Percentiles rank a stretch among this genome's conserved stretches.
Evolutionary conservation across 371 early-diverging fungal genomes (phyloP).

Genomic region (Basidiobolus meristosporus): DNA sequence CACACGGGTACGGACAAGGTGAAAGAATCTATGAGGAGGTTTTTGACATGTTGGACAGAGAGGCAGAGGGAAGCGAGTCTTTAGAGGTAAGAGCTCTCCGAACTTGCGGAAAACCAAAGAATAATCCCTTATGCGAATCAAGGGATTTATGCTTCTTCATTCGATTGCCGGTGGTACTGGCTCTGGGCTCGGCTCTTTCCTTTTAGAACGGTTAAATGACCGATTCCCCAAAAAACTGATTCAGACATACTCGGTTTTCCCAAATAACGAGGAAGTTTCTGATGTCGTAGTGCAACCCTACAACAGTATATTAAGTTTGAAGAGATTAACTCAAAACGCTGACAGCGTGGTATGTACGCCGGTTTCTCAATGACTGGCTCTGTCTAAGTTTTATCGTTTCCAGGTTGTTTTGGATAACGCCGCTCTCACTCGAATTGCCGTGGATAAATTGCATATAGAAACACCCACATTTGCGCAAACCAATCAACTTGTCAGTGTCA

Average conservation of each 20-base stretch:
- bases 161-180: conserved; percentile 96
- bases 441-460: conserved; percentile 81
- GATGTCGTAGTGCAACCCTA: conserved; percentile 99
- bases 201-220: conserved; percentile 79
- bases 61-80: conserved; percentile 84
- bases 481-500: conserved; percentile 68
- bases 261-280: conserved; percentile 88
- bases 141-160: conserved; percentile 80
- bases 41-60: conserved; percentile 85
- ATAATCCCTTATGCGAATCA: conserved; percentile 6
- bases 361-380: neutral
- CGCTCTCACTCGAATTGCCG: conserved; percentile 82
- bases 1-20: conserved; percentile 69
- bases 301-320: conserved; percentile 91
- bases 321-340: conserved; percentile 77
- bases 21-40: conserved; percentile 63
- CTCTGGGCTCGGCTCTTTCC: conserved; percentile 84
- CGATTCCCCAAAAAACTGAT: conserved; percentile 95
- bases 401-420: conserved; percentile 86
- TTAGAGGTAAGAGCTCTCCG: conserved; percentile 31
- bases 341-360: conserved; percentile 66
- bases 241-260: conserved; percentile 98
- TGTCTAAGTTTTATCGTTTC: conserved; percentile 10
- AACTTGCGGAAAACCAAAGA: no score
- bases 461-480: conserved; percentile 92